Conservation (phyloP, 306 rosid genomes). For the Prunus persica region DNA sequence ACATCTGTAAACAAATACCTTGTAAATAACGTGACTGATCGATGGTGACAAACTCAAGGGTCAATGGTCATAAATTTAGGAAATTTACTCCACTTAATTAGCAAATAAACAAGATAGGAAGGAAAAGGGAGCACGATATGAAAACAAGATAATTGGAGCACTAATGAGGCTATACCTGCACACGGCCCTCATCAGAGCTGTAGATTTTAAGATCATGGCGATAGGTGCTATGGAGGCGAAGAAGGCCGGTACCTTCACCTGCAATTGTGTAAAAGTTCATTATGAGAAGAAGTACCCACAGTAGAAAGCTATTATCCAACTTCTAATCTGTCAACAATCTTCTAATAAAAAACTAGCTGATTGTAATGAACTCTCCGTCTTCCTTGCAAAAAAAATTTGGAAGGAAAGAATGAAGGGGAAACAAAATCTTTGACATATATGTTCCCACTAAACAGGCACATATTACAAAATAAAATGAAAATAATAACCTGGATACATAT, state of each 20-base stretch:
- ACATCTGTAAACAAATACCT: constrained; percentile 67
- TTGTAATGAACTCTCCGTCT: no score
- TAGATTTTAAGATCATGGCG: constrained; percentile 97
- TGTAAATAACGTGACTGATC: constrained; percentile 22
- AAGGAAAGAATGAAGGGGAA: not conserved
- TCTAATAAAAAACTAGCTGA: not conserved
- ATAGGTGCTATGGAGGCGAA: constrained; percentile 97
- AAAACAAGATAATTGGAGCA: not conserved
- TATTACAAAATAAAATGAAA: constrained; percentile 7
- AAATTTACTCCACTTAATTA: not conserved
- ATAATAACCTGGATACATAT: constrained; percentile 90
- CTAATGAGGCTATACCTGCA: constrained; percentile 59
- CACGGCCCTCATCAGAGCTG: constrained; percentile 99
- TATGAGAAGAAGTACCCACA: not conserved
- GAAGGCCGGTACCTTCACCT: constrained; percentile 98
- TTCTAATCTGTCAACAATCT: no score
- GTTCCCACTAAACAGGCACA: not conserved
- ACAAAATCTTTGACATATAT: not conserved
- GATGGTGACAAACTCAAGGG: constrained; percentile 23
- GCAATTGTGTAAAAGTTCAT: constrained; percentile 33
- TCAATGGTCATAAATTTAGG: not conserved
- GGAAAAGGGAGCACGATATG: not conserved
- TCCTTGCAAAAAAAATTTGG: not conserved
- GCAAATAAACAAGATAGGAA: constrained; percentile 17
- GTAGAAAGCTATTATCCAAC: not conserved